Conservation (phyloP, 805 yeast species). For the Teunomyces barrocoloradensis region DNA sequence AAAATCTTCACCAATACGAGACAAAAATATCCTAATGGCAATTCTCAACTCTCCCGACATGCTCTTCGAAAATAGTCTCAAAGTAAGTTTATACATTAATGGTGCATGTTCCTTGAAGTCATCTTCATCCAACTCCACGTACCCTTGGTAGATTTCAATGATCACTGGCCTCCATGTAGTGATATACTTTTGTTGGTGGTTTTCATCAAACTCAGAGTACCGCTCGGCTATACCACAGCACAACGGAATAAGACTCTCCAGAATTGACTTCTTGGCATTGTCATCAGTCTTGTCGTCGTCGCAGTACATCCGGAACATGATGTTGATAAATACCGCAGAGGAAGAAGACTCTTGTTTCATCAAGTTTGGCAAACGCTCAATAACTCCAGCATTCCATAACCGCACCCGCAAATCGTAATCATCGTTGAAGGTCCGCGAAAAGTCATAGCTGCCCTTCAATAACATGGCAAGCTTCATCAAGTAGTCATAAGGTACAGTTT, state of each 20-base stretch:
- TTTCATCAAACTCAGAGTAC: constrained; percentile 69
- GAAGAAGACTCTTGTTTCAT: constrained; percentile 89
- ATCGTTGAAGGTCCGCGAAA: constrained; percentile 84
- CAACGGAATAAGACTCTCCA: constrained; percentile 59
- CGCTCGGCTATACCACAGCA: constrained; percentile 70
- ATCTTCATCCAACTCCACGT: constrained; percentile 67
- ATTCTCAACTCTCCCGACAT: constrained; percentile 59
- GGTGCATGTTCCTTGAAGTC: constrained; percentile 65
- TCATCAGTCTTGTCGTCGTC: constrained; percentile 52
- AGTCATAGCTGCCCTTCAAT: constrained; percentile 68
- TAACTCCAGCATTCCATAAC: constrained; percentile 87
- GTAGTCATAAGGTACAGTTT: constrained; percentile 62
- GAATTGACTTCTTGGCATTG: constrained; percentile 46
- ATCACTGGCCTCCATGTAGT: constrained; percentile 91
- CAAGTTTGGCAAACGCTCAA: constrained; percentile 88
- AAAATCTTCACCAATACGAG: constrained; percentile 47
- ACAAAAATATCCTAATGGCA: constrained; percentile 59
- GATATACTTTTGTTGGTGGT: constrained; percentile 76
- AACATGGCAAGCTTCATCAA: constrained; percentile 58
- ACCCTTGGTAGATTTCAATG: constrained; percentile 81
- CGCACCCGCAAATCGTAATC: constrained; percentile 85
- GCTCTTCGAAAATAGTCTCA: constrained; percentile 59
- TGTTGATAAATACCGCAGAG: constrained; percentile 79
- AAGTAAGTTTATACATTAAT: constrained; percentile 55
- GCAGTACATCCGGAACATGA: constrained; percentile 76